Conservation (phyloP, 495 filamentous ascomycete species). For the Aspergillus coremiiformis region DNA sequence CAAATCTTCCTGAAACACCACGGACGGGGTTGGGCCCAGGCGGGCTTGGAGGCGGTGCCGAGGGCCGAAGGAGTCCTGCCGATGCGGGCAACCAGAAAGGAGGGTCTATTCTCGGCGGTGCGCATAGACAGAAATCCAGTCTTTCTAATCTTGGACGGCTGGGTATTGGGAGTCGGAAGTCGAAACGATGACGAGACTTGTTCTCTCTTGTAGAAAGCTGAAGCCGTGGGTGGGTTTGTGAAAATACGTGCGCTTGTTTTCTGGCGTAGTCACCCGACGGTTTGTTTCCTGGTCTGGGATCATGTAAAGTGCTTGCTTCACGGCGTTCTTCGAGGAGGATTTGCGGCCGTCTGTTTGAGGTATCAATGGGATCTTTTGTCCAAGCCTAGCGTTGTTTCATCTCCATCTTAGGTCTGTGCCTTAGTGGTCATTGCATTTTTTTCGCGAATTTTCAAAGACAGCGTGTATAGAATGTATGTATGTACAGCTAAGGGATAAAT, state of each 20-base stretch:
- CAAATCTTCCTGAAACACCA: slow-evolving; percentile 33
- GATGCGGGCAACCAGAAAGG: slow-evolving; percentile 15
- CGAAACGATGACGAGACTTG: slow-evolving; percentile 30
- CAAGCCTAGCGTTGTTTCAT: background rate
- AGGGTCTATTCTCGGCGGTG: slow-evolving; percentile 30
- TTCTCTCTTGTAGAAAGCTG: background rate
- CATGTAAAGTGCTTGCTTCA: background rate
- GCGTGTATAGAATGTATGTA: background rate
- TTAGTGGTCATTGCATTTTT: background rate
- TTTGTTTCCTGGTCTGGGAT: background rate
- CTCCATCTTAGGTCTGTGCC: background rate
- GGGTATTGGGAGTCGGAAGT: slow-evolving; percentile 55
- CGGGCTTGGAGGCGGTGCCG: slow-evolving; percentile 28
- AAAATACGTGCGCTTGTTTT: background rate
- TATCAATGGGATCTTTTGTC: background rate
- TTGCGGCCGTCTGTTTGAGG: background rate
- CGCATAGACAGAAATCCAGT: slow-evolving; percentile 53
- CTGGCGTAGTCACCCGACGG: background rate
- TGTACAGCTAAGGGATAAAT: background rate
- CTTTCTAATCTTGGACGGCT: slow-evolving; percentile 65
- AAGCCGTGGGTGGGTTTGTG: background rate
- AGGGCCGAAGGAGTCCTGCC: slow-evolving; percentile 28
- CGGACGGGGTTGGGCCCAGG: slow-evolving; percentile 27
- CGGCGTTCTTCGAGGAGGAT: background rate
- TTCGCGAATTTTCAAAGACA: background rate